A percentile compares a stretch with the other conserved stretches of the same genome.
Conservation (phyloP, 1,139 yeast species). For the Trichomonascaceae sp. region DNA sequence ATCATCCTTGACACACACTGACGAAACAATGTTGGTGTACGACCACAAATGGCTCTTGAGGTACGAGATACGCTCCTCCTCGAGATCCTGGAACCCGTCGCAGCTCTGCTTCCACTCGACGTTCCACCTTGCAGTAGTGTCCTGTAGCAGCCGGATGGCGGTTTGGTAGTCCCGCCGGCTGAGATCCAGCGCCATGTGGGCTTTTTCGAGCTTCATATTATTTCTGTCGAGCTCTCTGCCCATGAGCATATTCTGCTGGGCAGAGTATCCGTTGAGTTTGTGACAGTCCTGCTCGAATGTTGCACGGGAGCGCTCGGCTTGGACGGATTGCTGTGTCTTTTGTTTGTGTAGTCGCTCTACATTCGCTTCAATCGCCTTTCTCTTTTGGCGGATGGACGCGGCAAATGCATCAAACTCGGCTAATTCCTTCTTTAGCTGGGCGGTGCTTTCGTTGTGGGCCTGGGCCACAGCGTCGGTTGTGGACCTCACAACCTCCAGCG, state of each 20-base stretch:
- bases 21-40: slow-evolving; percentile 63
- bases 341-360: slow-evolving; percentile 32
- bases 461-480: slow-evolving; percentile 43
- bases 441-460: slow-evolving; percentile 35
- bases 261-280: slow-evolving; percentile 43
- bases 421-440: slow-evolving; percentile 31
- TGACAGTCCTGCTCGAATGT: slow-evolving; percentile 48
- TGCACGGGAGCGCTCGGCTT: slow-evolving; percentile 33
- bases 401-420: slow-evolving; percentile 32
- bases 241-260: slow-evolving; percentile 61
- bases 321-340: slow-evolving; percentile 26
- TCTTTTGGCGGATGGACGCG: slow-evolving; percentile 30
- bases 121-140: slow-evolving; percentile 59
- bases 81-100: slow-evolving; percentile 59
- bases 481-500: slow-evolving; percentile 43
- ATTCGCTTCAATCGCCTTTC: slow-evolving; percentile 34
- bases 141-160: slow-evolving; percentile 46
- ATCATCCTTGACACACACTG: slow-evolving; percentile 69
- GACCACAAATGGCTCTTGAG: slow-evolving; percentile 72
- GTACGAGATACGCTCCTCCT: slow-evolving; percentile 64
- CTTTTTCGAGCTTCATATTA: slow-evolving; percentile 46
- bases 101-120: slow-evolving; percentile 69
- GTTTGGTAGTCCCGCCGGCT: slow-evolving; percentile 47
- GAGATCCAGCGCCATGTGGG: slow-evolving; percentile 35
- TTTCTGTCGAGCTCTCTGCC: slow-evolving; percentile 65